Conservation (phyloP, 192 early-diverging fungal genomes). For the Gryganskiella cystojenkinii region DNA sequence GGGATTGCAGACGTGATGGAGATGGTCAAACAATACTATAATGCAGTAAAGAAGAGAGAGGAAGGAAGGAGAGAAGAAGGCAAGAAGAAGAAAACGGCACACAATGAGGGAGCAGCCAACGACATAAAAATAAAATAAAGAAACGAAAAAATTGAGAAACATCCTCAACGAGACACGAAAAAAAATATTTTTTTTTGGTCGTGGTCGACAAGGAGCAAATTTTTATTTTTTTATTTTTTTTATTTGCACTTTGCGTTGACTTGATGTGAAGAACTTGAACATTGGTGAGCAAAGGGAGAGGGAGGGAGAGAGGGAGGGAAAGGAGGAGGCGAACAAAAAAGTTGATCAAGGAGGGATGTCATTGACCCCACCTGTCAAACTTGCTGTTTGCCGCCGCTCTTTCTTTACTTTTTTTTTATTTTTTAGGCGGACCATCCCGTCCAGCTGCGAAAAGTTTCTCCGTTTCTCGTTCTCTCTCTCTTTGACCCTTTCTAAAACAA, state of each 20-base stretch:
- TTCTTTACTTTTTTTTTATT: neutral
- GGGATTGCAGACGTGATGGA: neutral
- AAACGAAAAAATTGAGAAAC: slow-evolving; percentile 1
- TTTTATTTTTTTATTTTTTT: too few relatives aligned
- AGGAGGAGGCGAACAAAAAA: neutral
- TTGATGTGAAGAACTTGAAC: too few relatives aligned
- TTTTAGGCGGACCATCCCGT: too few relatives aligned
- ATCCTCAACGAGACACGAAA: slow-evolving; percentile 1
- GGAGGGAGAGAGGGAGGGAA: neutral
- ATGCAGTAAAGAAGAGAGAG: neutral
- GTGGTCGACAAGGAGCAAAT: neutral
- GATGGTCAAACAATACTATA: too few relatives aligned
- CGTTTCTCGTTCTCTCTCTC: neutral
- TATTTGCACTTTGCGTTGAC: too few relatives aligned
- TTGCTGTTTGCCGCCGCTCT: too few relatives aligned
- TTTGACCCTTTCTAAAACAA: neutral
- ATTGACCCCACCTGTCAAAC: too few relatives aligned
- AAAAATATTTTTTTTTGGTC: neutral
- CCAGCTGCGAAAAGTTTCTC: too few relatives aligned
- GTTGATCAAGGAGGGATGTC: neutral
- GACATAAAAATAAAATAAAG: neutral
- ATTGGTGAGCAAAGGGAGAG: neutral
- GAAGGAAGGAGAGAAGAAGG: neutral
- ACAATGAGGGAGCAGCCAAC: neutral
- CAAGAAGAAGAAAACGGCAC: neutral